Evolutionary conservation across 164 flowering plant genomes (phyloP).

Genomic region (Vitis vinifera): DNA sequence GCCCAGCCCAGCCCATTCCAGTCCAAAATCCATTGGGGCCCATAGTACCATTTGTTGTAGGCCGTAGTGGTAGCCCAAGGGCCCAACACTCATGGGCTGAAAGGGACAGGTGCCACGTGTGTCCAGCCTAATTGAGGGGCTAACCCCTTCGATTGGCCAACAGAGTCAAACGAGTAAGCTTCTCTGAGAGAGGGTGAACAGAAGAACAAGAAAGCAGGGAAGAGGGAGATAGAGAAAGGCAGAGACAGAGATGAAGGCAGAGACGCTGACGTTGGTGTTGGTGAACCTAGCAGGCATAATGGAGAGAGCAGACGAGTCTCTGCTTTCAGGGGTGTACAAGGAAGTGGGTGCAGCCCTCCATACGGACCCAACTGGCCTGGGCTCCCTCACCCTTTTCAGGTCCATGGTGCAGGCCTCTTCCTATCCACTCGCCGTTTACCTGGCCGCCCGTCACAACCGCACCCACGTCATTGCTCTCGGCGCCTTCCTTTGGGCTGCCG

Average conservation of each 20-base stretch:
- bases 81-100: no score
- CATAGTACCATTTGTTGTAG: no score
- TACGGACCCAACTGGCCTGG: constrained; percentile 73
- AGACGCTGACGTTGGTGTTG: constrained; percentile 57
- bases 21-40: no score
- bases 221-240: not conserved
- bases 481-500: constrained; percentile 87
- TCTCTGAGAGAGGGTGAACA: no score
- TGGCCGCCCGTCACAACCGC: constrained; percentile 69
- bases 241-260: constrained; percentile 42
- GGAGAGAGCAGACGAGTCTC: constrained; percentile 88
- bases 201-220: no score
- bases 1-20: no score
- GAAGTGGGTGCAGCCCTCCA: constrained; percentile 83
- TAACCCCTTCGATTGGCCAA: no score
- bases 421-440: constrained; percentile 73
- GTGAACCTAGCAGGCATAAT: constrained; percentile 82
- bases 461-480: constrained; percentile 84
- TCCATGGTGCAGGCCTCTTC: constrained; percentile 80
- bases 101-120: no score
- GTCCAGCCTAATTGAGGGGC: no score
- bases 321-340: constrained; percentile 82
- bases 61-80: no score
- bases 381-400: constrained; percentile 72
- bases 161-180: no score